phyloP scores from a whole-genome alignment of 73 alveolate genomes.

The Paramecium sexaurelia region DNA sequence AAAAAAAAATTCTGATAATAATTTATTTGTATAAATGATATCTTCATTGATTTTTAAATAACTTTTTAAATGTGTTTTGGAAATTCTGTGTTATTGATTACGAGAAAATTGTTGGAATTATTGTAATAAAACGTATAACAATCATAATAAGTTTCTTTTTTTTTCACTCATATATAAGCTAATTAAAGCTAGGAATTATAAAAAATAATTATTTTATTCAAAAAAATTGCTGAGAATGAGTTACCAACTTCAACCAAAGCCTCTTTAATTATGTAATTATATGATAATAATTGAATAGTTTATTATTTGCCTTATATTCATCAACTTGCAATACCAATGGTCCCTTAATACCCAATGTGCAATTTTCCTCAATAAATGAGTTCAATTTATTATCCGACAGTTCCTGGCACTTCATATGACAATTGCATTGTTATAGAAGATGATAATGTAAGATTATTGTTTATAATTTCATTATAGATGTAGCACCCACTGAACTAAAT shows the following conservation, averaged over 20 bases:
- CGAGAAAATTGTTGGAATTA: not conserved
- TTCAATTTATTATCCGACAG: not conserved
- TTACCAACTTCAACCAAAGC: slow-evolving; percentile 21
- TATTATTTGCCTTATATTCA: not conserved
- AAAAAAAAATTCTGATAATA: not conserved
- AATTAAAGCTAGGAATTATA: slow-evolving; percentile 2
- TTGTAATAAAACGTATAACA: not conserved
- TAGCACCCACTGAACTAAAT: not conserved
- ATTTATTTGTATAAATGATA: not conserved
- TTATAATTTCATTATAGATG: not conserved
- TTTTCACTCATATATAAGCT: not conserved
- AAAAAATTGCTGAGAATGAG: slow-evolving; percentile 16
- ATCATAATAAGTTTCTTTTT: not conserved
- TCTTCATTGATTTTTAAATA: not conserved
- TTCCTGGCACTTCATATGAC: not conserved
- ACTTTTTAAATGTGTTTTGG: not conserved
- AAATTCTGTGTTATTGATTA: not conserved
- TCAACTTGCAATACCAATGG: not conserved
- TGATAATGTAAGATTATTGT: not conserved
- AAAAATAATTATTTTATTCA: slow-evolving; percentile 14
- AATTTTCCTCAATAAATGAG: not conserved
- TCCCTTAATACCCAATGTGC: not conserved
- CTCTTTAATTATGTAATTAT: not conserved
- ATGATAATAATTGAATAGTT: not conserved
- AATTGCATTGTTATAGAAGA: slow-evolving; percentile 55